Base-by-base conservation (phyloP, 768 basidiomycete genomes). In the Lentinula lateritia region DNA sequence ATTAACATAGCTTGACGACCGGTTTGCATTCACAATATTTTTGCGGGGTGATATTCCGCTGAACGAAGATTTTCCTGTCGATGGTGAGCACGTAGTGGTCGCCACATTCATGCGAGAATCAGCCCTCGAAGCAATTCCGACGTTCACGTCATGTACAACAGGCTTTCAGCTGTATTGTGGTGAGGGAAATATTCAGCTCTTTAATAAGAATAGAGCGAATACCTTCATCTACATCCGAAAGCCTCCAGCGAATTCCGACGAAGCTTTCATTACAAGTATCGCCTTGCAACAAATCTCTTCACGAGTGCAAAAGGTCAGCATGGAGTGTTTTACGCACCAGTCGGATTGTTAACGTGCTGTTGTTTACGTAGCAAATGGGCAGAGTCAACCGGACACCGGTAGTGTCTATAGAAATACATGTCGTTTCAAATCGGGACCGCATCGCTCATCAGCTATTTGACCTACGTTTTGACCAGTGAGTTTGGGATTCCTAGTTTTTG, bases 401-500 rank as follows among this genome's bases (percentile, higher is more conserved):
- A 0, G 71, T 72, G 10, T 76, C 75, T 6, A 78, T 88, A 41
- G 87, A 89, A 63, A 76, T 88, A 7, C 87, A 88, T 67, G 87
- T 89, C 4, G 81, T 88, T 9, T 88, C 87, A 0, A 87, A 88
- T 66, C 74, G 86, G 12, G 87, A 88, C 68, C 80, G 84, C 9
- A 74, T 86, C 2, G 83, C 86, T 0, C 85, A 87, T 66, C 85
- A 87, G 70, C 68, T 85, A 0, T 88, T 89, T 64, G 87, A 89
- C 67, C 68, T 88, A 38, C 85, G 85, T 73, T 84, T 86, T 66
- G 83, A 87, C 39, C 83, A 86, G 87, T 87, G 69, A 70, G 86
- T 74, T 3, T 13, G 41, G 13, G n/a, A 9, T 13, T 58, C 20
- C 45, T 15, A 23, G 18, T 32, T 15, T 52, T 10, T 20, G 16